These are phyloP conservation scores for Ricinus communis DNA, from an alignment of 345 rosid genomes.

Conservation along the genomic window DNA sequence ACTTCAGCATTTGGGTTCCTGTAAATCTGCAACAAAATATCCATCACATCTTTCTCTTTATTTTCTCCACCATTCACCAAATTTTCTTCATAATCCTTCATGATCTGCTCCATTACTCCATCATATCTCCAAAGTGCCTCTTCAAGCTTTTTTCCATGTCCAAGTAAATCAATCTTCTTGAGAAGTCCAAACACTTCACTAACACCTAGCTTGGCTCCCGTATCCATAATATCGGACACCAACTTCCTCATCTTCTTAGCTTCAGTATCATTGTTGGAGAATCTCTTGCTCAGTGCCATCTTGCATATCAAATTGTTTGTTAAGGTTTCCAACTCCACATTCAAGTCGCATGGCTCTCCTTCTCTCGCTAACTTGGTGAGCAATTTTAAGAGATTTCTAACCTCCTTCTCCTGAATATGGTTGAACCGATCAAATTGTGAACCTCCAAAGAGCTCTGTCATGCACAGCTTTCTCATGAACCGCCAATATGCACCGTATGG, in stretches of 20 bases:
- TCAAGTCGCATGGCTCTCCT: slow-evolving; percentile 17
- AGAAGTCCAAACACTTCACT: slow-evolving; percentile 43
- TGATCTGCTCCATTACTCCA: slow-evolving; percentile 35
- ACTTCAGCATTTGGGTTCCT: slow-evolving; percentile 49
- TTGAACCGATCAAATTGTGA: slow-evolving; percentile 5
- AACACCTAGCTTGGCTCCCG: slow-evolving; percentile 36
- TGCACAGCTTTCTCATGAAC: slow-evolving; percentile 18
- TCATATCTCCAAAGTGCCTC: slow-evolving; percentile 34
- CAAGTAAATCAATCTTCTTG: slow-evolving; percentile 38
- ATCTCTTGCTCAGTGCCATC: slow-evolving; percentile 61
- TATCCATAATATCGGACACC: slow-evolving; percentile 30
- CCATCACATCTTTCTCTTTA: slow-evolving; percentile 40
- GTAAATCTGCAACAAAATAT: slow-evolving; percentile 39
- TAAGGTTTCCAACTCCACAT: not conserved
- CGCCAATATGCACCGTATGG: slow-evolving; percentile 16
- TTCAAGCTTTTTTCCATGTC: slow-evolving; percentile 41
- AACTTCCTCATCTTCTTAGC: slow-evolving; percentile 49
- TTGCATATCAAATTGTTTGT: slow-evolving; percentile 50
- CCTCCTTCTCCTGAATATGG: slow-evolving; percentile 7
- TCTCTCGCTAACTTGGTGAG: not conserved
- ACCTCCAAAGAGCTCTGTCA: slow-evolving; percentile 1
- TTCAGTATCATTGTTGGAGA: slow-evolving; percentile 28
- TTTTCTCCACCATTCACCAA: not conserved
- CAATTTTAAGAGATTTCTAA: not conserved
- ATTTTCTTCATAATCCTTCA: slow-evolving; percentile 38